These are phyloP conservation scores for Prunus dulcis DNA, from an alignment of 306 rosid genomes.

Conservation along the genomic window DNA sequence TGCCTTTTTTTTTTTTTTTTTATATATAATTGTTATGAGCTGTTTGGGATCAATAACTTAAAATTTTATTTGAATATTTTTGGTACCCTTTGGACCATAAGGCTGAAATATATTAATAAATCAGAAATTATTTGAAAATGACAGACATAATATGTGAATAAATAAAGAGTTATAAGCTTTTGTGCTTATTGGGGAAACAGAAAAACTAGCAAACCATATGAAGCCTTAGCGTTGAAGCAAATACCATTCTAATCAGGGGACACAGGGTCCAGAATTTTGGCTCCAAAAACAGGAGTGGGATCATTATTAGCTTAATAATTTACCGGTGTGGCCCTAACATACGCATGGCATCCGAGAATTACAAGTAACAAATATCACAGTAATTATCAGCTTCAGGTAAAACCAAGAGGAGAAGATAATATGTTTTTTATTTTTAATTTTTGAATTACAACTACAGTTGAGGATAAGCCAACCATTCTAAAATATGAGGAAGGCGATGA, in stretches of 20 bases:
- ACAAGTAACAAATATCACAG: neutral
- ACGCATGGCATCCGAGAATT: neutral
- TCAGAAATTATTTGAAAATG: neutral
- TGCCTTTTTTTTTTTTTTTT: no score
- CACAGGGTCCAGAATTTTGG: neutral
- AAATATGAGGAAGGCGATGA: constrained; percentile 51
- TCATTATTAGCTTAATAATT: constrained; percentile 2
- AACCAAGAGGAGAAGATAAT: neutral
- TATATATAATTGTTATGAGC: no score
- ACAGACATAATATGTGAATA: neutral
- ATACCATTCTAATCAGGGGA: neutral
- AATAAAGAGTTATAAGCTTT: neutral
- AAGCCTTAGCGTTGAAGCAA: neutral
- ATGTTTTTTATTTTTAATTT: neutral
- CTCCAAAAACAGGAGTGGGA: neutral
- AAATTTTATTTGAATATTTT: neutral
- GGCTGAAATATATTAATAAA: neutral
- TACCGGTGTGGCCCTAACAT: neutral
- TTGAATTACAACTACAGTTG: neutral
- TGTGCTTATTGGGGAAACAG: neutral
- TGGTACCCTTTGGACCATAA: neutral
- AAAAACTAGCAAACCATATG: neutral
- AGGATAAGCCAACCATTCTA: constrained; percentile 46
- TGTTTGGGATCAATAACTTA: no score
- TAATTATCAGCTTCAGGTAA: neutral